Conservation (phyloP, 257 asterid species). For the Nicotiana otophora region DNA sequence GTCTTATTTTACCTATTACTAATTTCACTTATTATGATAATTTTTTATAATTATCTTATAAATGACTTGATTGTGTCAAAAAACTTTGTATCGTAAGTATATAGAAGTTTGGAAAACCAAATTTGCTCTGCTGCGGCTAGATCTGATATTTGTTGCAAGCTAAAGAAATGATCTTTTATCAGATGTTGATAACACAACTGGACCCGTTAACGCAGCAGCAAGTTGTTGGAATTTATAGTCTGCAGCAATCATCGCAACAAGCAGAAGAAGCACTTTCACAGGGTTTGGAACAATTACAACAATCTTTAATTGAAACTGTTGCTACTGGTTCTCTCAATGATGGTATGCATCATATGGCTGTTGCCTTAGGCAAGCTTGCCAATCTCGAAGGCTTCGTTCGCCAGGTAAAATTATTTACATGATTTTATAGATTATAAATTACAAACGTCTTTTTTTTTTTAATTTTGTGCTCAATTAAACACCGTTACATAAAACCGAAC, state of each 20-base stretch:
- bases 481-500: no score
- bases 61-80: no score
- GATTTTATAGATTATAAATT: no score
- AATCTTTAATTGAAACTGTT: constrained; percentile 62
- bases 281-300: constrained; percentile 84
- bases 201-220: constrained; percentile 94
- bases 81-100: no score
- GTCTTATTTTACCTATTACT: no score
- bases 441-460: no score
- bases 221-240: constrained; percentile 72
- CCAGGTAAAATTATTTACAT: constrained; percentile 48
- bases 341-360: constrained; percentile 84
- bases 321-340: constrained; percentile 55
- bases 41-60: no score
- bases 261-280: constrained; percentile 95
- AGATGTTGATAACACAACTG: constrained; percentile 74
- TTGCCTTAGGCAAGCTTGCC: constrained; percentile 75
- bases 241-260: constrained; percentile 85
- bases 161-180: neutral
- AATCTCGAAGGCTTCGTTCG: constrained; percentile 84
- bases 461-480: no score
- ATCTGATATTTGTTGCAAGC: neutral
- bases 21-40: no score
- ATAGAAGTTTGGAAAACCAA: neutral
- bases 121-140: neutral